Evolutionary conservation across 768 basidiomycete genomes (phyloP).

Genomic region (Austroboletus eburneus): DNA sequence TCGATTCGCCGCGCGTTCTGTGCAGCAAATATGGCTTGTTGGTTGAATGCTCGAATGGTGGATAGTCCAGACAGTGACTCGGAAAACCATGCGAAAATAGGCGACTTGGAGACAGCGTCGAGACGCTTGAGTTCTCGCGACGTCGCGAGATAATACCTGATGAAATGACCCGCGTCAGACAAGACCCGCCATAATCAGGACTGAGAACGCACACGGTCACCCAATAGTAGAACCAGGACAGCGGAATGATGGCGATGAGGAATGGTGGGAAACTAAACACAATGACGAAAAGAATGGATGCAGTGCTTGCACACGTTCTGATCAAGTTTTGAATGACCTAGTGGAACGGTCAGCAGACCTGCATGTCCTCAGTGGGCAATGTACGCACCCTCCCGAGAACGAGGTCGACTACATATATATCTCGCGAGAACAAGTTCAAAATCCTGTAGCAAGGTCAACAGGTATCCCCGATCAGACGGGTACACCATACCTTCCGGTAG

Average conservation of each 20-base stretch:
- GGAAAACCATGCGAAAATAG: slow-evolving; percentile 88
- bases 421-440: slow-evolving; percentile 87
- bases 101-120: slow-evolving; percentile 84
- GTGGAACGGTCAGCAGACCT: background rate
- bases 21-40: slow-evolving; percentile 61
- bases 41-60: slow-evolving; percentile 78
- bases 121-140: slow-evolving; percentile 86
- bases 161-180: too few relatives aligned
- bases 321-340: slow-evolving; percentile 64
- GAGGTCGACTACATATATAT: slow-evolving; percentile 84
- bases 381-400: slow-evolving; percentile 57
- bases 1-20: slow-evolving; percentile 76
- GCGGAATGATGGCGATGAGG: slow-evolving; percentile 66
- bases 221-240: slow-evolving; percentile 73
- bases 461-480: background rate
- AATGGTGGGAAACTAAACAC: slow-evolving; percentile 80
- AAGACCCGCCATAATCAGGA: too few relatives aligned
- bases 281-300: slow-evolving; percentile 69
- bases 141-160: slow-evolving; percentile 82
- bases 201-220: slow-evolving; percentile 61
- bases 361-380: background rate
- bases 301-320: slow-evolving; percentile 56
- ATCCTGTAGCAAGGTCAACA: slow-evolving; percentile 43
- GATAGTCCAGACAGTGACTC: slow-evolving; percentile 73
- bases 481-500: slow-evolving; percentile 65